Evolutionary conservation across 495 filamentous ascomycete genomes (phyloP).

Genomic region (Paragyromitra xinjiangensis): DNA sequence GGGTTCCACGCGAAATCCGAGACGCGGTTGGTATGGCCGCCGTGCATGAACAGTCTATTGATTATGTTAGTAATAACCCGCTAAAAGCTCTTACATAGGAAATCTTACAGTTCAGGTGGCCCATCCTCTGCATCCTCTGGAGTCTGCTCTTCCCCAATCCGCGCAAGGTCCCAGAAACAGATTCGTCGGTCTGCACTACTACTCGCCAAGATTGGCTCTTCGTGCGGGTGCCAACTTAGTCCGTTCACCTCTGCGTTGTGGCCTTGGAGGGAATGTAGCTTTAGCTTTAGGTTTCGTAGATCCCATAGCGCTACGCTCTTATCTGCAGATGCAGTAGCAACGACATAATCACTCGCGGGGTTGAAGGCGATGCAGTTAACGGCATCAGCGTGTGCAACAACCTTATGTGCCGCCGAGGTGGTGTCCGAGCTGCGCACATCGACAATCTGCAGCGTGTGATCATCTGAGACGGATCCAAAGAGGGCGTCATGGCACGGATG

Average conservation of each 20-base stretch:
- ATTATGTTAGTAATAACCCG: conserved; percentile 46
- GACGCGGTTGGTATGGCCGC: conserved; percentile 94
- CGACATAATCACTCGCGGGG: conserved; percentile 80
- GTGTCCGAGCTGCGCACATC: conserved; percentile 76
- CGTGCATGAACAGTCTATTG: conserved; percentile 92
- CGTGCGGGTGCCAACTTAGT: conserved; percentile 90
- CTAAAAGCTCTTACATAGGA: background rate
- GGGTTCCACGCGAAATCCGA: conserved; percentile 97
- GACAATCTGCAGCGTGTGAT: conserved; percentile 89
- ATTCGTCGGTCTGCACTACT: conserved; percentile 91
- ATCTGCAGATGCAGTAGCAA: conserved; percentile 93
- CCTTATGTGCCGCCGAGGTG: conserved; percentile 67
- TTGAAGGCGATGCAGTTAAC: conserved; percentile 96
- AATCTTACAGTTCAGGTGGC: conserved; percentile 86
- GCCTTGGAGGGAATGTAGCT: conserved; percentile 83
- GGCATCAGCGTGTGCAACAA: conserved; percentile 83
- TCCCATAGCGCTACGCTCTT: conserved; percentile 97
- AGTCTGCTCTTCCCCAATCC: conserved; percentile 90
- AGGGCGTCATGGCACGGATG: conserved; percentile 82
- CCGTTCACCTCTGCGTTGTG: conserved; percentile 90
- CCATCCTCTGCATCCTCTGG: conserved; percentile 97
- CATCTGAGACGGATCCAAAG: conserved; percentile 94
- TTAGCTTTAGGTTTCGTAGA: conserved; percentile 83
- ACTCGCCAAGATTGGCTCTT: conserved; percentile 86
- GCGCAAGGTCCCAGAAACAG: conserved; percentile 94